Evolutionary conservation across 2,329 filamentous ascomycete genomes (phyloP).

Genomic region (Madurella mycetomatis): DNA sequence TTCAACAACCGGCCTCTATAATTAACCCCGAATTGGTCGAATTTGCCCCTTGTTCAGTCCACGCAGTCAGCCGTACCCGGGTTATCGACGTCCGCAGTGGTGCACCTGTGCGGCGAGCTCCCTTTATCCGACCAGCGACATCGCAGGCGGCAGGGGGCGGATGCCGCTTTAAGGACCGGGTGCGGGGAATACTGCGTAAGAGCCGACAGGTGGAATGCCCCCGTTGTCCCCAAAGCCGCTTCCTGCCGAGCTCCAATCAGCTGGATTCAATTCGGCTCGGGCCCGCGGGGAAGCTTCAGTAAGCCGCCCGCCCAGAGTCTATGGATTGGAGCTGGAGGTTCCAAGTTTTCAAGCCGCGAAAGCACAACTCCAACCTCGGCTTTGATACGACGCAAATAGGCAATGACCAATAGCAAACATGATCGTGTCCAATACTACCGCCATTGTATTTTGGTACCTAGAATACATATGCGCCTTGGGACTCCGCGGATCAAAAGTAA

Average conservation of each 20-base stretch:
- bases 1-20: constrained; percentile 17
- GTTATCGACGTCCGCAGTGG: neutral
- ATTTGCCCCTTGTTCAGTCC: neutral
- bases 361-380: neutral
- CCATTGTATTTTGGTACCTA: constrained; percentile 22
- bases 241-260: constrained; percentile 24
- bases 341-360: neutral
- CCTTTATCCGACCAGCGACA: constrained; percentile 19
- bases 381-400: neutral
- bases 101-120: neutral
- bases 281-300: constrained; percentile 5
- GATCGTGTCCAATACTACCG: constrained; percentile 12
- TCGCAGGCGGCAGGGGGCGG: constrained; percentile 11
- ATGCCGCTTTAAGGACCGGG: constrained; percentile 11
- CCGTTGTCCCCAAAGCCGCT: constrained; percentile 22
- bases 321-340: constrained; percentile 1
- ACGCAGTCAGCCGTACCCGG: neutral
- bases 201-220: constrained; percentile 7
- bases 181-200: constrained; percentile 9
- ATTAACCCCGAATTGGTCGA: constrained; percentile 18
- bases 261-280: constrained; percentile 6
- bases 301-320: constrained; percentile 9
- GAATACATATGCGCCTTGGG: constrained; percentile 26
- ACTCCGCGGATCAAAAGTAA: constrained; percentile 20
- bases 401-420: neutral